Conservation (phyloP, 2,329 filamentous ascomycete genomes). For the Dothideomycetes sp. region DNA sequence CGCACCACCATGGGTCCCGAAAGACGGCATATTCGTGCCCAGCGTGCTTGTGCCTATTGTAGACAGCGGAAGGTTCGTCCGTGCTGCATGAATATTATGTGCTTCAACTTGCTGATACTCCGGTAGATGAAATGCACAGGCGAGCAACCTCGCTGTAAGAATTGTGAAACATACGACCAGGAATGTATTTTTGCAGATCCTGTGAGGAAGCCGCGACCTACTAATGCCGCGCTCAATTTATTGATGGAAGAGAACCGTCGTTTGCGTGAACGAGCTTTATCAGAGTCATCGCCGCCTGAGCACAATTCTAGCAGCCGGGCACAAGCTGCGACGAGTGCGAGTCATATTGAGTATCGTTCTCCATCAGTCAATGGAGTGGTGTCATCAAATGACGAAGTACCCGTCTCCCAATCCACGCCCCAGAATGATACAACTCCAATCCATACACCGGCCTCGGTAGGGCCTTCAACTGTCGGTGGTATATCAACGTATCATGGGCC, state of each 20-base stretch:
- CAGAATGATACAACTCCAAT: conserved; percentile 21
- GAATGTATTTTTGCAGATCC: conserved; percentile 36
- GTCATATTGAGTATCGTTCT: too few relatives aligned
- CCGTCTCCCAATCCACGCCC: too few relatives aligned
- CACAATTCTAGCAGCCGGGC: too few relatives aligned
- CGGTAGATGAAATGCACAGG: conserved; percentile 42
- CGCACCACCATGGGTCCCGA: conserved; percentile 13
- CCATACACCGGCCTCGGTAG: conserved; percentile 15
- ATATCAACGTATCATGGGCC: conserved; percentile 41
- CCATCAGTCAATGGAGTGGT: too few relatives aligned
- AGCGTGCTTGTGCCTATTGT: conserved; percentile 14
- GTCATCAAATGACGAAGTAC: too few relatives aligned
- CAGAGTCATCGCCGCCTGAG: too few relatives aligned
- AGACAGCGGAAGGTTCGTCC: conserved; percentile 14
- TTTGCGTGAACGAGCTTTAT: conserved; percentile 11
- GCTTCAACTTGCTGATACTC: conserved; percentile 13
- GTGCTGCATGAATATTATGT: too few relatives aligned
- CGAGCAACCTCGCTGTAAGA: conserved; percentile 37
- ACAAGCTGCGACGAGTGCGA: too few relatives aligned
- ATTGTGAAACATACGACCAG: conserved; percentile 38
- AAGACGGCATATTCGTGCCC: conserved; percentile 13
- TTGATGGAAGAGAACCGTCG: conserved; percentile 17
- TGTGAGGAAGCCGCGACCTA: conserved; percentile 23
- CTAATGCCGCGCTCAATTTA: conserved; percentile 17
- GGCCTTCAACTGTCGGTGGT: conserved; percentile 12